Evolutionary conservation across 2,329 filamentous ascomycete species (phyloP), one percentile per base, ranked within the genome.

Genomic region (Colletotrichum shisoi): DNA sequence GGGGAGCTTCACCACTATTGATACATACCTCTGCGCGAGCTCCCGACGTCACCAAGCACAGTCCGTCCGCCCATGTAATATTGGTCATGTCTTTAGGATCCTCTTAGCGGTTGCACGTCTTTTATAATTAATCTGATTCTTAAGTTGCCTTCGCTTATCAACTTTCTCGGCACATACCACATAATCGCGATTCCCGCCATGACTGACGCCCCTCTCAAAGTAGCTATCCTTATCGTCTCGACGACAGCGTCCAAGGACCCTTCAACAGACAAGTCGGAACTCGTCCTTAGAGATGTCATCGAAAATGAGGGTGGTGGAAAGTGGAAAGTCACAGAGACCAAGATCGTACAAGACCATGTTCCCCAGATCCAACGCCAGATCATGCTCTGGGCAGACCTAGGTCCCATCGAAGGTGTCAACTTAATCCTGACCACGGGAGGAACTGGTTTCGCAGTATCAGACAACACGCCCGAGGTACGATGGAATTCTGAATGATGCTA

Each of bases 341-440:
- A 86, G 72, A 97, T 98, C 69, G 92, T 98, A 3, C 81, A 91
- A 15, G 95, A 99, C 76, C 86, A 88, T 75, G 82, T 89, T 5
- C 76, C 87, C 4, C 84, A 89, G 21, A 97, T 99, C 63, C 92
- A 96, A 74, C 83, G 83, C 17, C 84, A 88, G 57, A 85, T 99
- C 57, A 87, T 82, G 68, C 75, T 81, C 12, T 97, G 92, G 92
- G 83, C 91, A 0, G 93, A 97, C 77, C 73, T 74, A n/a, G 79
- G 83, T 12, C 65, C 48, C 7, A 77, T 84, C 5, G 83, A 84
- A 54, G 77, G 82, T 4, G 77, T 89, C 57, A 94, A 97, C 77
- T 79, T 98, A 65, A 86, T 99, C 67, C 78, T 97, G 53, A 94
- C 93, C 0, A 97, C 93, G 7, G 95, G 95, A 24, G 95, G 95